These are phyloP conservation scores for Kodamaea sp. DNA, from an alignment of 1,139 yeast species.

Conservation along the genomic window DNA sequence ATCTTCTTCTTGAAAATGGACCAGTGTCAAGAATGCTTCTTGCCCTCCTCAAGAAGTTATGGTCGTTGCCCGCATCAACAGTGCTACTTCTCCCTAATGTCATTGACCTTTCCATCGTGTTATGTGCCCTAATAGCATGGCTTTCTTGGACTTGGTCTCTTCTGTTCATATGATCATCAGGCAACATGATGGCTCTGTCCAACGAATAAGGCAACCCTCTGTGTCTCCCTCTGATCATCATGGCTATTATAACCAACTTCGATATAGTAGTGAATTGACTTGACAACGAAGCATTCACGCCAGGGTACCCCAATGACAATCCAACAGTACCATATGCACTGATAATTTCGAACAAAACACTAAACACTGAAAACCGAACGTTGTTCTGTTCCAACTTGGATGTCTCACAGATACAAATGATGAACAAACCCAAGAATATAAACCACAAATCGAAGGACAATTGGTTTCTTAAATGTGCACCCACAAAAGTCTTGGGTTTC, in stretches of 20 bases:
- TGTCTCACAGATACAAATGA: conserved; percentile 86
- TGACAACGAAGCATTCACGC: conserved; percentile 64
- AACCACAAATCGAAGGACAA: conserved; percentile 95
- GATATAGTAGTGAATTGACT: conserved; percentile 73
- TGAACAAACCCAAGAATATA: conserved; percentile 78
- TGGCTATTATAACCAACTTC: conserved; percentile 80
- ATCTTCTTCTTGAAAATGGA: conserved; percentile 1
- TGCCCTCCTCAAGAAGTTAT: conserved; percentile 8
- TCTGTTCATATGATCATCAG: conserved; percentile 65
- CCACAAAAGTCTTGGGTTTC: conserved; percentile 64
- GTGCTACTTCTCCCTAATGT: conserved; percentile 14
- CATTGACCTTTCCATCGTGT: conserved; percentile 27
- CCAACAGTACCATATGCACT: conserved; percentile 98
- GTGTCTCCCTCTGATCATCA: conserved; percentile 94
- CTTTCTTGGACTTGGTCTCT: conserved; percentile 70
- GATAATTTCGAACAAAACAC: conserved; percentile 80
- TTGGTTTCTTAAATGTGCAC: conserved; percentile 88
- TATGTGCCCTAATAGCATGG: conserved; percentile 46
- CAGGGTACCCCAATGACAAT: conserved; percentile 78
- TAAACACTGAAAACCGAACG: conserved; percentile 64
- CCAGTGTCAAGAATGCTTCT: conserved; percentile 5
- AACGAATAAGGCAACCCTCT: conserved; percentile 94
- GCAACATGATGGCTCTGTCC: conserved; percentile 92
- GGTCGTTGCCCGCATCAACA: conserved; percentile 9
- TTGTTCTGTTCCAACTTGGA: conserved; percentile 49